A percentile compares a stretch with the other conserved stretches of the same genome.
Evolutionary conservation across 1,284 basidiomycete genomes (phyloP).

Genomic region (Ustanciosporium gigantosporum): DNA sequence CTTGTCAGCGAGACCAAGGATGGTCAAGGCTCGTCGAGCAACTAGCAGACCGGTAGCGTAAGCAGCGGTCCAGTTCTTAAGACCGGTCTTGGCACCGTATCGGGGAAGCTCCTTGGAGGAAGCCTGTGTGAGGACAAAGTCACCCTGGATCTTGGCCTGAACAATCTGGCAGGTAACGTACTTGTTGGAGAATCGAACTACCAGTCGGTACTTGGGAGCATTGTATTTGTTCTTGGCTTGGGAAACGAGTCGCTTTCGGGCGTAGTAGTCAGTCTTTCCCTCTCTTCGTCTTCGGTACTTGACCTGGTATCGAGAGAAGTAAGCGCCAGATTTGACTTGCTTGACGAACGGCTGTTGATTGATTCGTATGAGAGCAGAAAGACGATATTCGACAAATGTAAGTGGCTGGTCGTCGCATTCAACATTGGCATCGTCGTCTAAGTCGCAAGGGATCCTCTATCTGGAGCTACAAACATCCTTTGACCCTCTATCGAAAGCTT

Average conservation of each 20-base stretch:
- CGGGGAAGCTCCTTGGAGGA: conserved; percentile 84
- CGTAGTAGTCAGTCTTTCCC: conserved; percentile 99
- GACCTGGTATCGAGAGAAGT: conserved; percentile 84
- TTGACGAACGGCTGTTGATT: conserved; percentile 65
- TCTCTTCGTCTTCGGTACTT: conserved; percentile 73
- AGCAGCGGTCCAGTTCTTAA: conserved; percentile 98
- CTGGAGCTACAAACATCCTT: too few relatives aligned
- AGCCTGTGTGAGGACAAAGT: conserved; percentile 77
- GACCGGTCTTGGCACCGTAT: conserved; percentile 97
- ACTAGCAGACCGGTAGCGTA: conserved; percentile 96
- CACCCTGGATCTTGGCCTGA: conserved; percentile 95
- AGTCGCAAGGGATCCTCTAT: too few relatives aligned
- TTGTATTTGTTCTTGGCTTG: conserved; percentile 99
- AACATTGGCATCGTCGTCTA: too few relatives aligned
- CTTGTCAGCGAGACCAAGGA: conserved; percentile 96
- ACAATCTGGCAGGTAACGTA: conserved; percentile 70
- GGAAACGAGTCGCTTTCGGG: conserved; percentile 89
- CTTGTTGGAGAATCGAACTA: conserved; percentile 77
- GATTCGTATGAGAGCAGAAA: too few relatives aligned
- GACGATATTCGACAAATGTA: too few relatives aligned
- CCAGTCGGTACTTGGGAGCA: conserved; percentile 95
- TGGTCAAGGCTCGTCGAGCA: conserved; percentile 91
- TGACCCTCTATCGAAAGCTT: too few relatives aligned
- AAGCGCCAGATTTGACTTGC: conserved; percentile 70
- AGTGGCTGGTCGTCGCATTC: too few relatives aligned